Evolutionary conservation across 2,329 filamentous ascomycete genomes (phyloP).

Genomic region (Fusarium sp.): DNA sequence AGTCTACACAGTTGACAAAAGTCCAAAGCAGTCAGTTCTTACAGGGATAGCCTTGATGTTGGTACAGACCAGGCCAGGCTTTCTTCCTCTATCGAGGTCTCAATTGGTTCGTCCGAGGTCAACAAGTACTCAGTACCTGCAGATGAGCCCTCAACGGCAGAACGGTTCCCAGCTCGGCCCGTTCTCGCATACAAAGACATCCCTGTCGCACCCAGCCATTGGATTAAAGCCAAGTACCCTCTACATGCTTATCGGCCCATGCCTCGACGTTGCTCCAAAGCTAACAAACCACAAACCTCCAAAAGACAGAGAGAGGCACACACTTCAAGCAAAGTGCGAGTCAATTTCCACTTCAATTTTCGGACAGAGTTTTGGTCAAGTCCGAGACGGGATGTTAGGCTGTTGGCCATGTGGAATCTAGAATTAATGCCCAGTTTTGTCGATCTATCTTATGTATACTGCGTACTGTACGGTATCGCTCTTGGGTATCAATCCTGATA

Average conservation of each 20-base stretch:
- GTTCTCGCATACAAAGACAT: background rate
- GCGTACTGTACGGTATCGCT: background rate
- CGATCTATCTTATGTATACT: constrained; percentile 27
- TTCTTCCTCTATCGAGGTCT: background rate
- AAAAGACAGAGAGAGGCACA: background rate
- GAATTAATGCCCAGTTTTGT: constrained; percentile 38
- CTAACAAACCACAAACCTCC: background rate
- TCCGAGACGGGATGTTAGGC: constrained; percentile 3
- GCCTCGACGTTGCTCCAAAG: constrained; percentile 21
- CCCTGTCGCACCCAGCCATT: constrained; percentile 28
- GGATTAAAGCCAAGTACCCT: constrained; percentile 20
- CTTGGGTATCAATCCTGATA: constrained; percentile 27
- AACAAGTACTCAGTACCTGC: constrained; percentile 32
- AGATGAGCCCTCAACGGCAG: constrained; percentile 10
- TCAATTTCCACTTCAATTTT: constrained; percentile 16
- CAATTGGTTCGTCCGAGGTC: background rate
- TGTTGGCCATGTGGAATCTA: background rate
- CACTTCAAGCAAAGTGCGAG: constrained; percentile 2
- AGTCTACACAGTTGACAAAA: background rate
- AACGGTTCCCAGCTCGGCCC: constrained; percentile 23
- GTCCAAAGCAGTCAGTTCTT: background rate
- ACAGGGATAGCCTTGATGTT: constrained; percentile 26
- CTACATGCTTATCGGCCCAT: constrained; percentile 24
- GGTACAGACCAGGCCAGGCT: background rate
- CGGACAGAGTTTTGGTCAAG: constrained; percentile 1